Evolutionary conservation across 73 alveolate genomes (phyloP), one percentile per base, ranked within the genome.

Genomic region (Paramecium octaurelia): DNA sequence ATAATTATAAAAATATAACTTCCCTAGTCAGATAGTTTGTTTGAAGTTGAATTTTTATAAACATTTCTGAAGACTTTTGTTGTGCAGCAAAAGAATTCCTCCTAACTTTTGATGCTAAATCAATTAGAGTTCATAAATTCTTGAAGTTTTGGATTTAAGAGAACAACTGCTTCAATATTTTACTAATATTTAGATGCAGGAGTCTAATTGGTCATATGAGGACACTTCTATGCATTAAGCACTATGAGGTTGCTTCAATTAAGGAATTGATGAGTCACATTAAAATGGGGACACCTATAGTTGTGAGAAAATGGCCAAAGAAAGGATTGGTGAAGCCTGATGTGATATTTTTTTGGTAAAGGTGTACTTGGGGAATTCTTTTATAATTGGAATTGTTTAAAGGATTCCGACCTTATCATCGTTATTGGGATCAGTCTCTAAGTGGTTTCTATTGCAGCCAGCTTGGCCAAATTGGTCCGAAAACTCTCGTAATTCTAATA

Each of bases 161-260:
- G 95, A 84, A 58, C 27, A 96, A 64, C 88, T 96, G 29, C 86
- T 83, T 11, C 60, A 70, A 44, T 34, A 83, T 58, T 95, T 83
- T 59, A 95, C 99, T 92, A 94, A 75, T 97, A 94, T 29, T 44
- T 76, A 8, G 94, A 94, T 27, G 97, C 97, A 18, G 98, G 98
- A 11, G 92, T 97, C 38, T 77, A 86, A 23, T 70, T 80, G 99
- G 99, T 34, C 88, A 76, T 84, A 68, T 94, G 43, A 86, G 86
- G 54, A 57, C 92, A 18, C 85, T 85, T 18, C 58, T 84, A 6
- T 93, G 96, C 77, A 86, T 59, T 6, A 23, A 11, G 6, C 93
- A 96, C 64, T 29, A 86, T 27, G 70, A 4, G 5, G 96, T 40
- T 12, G 85, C 35, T 27, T 27, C 54, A 57, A 86, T 85, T 7